phyloP scores from a whole-genome alignment of 257 asterid genomes.

The Solanum verrucosum region DNA sequence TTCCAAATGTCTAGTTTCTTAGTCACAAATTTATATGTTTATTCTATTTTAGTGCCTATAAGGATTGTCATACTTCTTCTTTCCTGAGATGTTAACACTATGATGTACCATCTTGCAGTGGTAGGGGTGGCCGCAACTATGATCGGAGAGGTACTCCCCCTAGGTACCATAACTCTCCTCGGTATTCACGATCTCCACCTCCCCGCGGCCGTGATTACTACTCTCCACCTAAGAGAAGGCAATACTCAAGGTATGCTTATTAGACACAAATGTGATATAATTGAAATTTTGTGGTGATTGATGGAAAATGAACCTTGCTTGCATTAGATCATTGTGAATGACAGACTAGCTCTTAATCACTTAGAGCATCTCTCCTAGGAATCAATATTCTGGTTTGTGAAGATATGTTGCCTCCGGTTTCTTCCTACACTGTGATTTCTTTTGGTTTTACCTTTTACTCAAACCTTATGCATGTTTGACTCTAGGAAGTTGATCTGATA shows the following conservation, averaged over 20 bases:
- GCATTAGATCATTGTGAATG: neutral
- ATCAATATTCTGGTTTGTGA: neutral
- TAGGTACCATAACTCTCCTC: constrained; percentile 14
- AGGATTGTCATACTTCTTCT: neutral
- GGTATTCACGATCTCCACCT: constrained; percentile 76
- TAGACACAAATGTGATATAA: neutral
- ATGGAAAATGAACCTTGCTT: neutral
- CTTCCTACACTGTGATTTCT: neutral
- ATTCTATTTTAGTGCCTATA: neutral
- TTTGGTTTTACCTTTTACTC: neutral
- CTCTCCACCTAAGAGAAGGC: constrained; percentile 60
- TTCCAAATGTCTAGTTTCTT: neutral
- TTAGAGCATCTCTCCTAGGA: neutral
- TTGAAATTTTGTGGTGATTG: neutral
- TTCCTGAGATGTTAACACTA: neutral
- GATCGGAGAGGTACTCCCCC: constrained; percentile 72
- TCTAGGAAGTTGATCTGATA: neutral
- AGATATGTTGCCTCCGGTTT: neutral
- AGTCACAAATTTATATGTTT: neutral
- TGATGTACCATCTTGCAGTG: neutral
- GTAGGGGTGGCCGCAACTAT: constrained; percentile 50
- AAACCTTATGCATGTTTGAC: neutral
- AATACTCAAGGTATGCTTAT: constrained; percentile 49
- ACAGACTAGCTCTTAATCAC: neutral
- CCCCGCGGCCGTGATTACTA: constrained; percentile 62